A percentile compares a stretch with the other conserved stretches of the same genome.
Conservation (phyloP, 1,284 basidiomycete species). For the Stygiomarasmius scandens region DNA sequence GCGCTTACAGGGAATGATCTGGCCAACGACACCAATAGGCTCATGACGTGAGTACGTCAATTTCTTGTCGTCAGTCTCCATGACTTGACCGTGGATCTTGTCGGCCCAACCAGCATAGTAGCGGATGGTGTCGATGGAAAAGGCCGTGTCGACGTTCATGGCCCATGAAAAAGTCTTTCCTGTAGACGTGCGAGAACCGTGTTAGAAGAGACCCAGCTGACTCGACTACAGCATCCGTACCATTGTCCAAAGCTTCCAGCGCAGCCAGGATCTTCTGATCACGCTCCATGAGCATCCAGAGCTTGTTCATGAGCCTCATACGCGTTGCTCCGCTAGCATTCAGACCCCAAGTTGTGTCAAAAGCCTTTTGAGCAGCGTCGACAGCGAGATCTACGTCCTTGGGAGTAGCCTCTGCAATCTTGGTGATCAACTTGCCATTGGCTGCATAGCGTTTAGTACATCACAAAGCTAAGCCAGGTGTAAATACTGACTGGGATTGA, state of each 20-base stretch:
- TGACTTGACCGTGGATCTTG: constrained; percentile 68
- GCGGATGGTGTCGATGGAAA: constrained; percentile 49
- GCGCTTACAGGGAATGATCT: constrained; percentile 66
- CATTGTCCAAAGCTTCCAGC: constrained; percentile 72
- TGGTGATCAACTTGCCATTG: constrained; percentile 66
- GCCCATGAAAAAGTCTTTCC: constrained; percentile 57
- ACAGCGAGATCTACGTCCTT: constrained; percentile 78
- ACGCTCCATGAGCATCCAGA: constrained; percentile 77
- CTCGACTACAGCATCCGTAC: constrained; percentile 22
- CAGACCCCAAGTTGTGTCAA: constrained; percentile 69
- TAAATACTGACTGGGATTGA: constrained; percentile 7
- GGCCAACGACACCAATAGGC: constrained; percentile 82
- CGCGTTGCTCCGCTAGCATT: constrained; percentile 60
- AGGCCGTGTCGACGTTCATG: constrained; percentile 53
- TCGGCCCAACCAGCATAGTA: constrained; percentile 57
- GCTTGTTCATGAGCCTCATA: constrained; percentile 62
- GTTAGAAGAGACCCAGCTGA: too few relatives aligned
- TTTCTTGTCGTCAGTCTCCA: constrained; percentile 63
- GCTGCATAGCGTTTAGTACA: constrained; percentile 30
- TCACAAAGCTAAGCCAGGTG: background rate
- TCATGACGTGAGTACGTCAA: constrained; percentile 83
- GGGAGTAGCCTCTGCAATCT: constrained; percentile 63
- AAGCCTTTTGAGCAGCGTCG: constrained; percentile 69
- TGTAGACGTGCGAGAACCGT: constrained; percentile 16
- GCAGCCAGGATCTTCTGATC: constrained; percentile 63